phyloP scores from a whole-genome alignment of 2,329 filamentous ascomycete genomes.

The Sclerotinia borealis region DNA sequence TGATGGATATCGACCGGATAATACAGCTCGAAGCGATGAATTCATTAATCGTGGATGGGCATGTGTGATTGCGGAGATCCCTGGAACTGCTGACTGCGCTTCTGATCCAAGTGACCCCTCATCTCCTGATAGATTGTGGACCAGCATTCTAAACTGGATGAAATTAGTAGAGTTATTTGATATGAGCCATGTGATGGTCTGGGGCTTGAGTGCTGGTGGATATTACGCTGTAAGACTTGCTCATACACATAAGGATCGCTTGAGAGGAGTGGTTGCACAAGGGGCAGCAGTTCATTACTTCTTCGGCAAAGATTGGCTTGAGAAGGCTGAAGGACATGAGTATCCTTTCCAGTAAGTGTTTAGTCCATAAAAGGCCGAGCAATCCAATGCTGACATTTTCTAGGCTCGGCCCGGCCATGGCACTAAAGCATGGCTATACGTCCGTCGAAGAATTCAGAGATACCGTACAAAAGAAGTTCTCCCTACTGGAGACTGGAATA shows the following conservation, averaged over 20 bases:
- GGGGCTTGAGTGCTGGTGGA: constrained; percentile 60
- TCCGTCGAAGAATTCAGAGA: constrained; percentile 49
- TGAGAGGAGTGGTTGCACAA: constrained; percentile 55
- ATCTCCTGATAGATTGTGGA: constrained; percentile 56
- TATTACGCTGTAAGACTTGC: constrained; percentile 65
- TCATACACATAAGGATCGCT: constrained; percentile 52
- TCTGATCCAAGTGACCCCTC: constrained; percentile 54
- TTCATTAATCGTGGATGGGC: constrained; percentile 59
- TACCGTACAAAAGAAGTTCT: constrained; percentile 54
- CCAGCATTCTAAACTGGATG: constrained; percentile 57
- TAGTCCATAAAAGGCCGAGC: no score
- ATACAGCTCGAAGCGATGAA: constrained; percentile 54
- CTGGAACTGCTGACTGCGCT: constrained; percentile 62
- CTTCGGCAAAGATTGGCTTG: constrained; percentile 53
- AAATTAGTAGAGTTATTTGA: constrained; percentile 45
- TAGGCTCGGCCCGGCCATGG: constrained; percentile 49
- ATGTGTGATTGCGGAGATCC: constrained; percentile 56
- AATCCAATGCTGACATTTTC: constrained; percentile 4
- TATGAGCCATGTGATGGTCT: constrained; percentile 50
- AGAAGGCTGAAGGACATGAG: constrained; percentile 57
- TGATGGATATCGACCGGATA: constrained; percentile 58
- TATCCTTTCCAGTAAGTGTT: constrained; percentile 52
- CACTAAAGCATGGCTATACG: constrained; percentile 56
- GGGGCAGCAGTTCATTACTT: constrained; percentile 59
- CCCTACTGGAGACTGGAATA: constrained; percentile 53